Evolutionary conservation across 2,329 filamentous ascomycete genomes (phyloP), one percentile per base, ranked within the genome.

Genomic region (Verticillium zaregamsianum): DNA sequence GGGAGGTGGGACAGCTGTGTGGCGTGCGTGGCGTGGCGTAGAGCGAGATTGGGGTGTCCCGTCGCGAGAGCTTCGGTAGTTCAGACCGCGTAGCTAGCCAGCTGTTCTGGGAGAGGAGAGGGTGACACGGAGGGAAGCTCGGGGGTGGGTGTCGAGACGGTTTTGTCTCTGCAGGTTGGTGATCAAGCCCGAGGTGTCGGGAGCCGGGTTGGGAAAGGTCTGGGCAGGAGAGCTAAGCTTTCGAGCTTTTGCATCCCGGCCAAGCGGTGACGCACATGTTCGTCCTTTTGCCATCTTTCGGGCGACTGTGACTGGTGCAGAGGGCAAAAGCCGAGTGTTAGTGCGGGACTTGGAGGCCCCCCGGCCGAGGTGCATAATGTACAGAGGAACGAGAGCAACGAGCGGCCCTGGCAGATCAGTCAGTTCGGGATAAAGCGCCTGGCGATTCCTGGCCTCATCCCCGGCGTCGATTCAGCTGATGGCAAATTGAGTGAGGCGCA

Each of bases 221-320:
- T 20, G 31, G 25, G 40, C 17, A 28, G 6, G 32, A 17, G 32
- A 55, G 58, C 58, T 54, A 59, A 59, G 58, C 58, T 59, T 54
- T 59, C n/a, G 37, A 55, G 54, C 54, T 55, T 55, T 55, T 31
- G 49, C 40, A 45, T 59, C 40, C 45, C 20, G 59, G 37, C 59
- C 59, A 61, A 57, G 57, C 59, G 52, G 59, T 61, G 59, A 61
- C 59, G 59, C 59, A 61, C 55, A 61, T 58, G 59, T 55, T 32
- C 55, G 59, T 32, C 11, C 28, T 28, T 35, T 35, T 12, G 33
- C 33, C 33, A 35, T 35, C 9, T 5, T 23, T n/a, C 9, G 23
- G 45, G 45, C 45, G 45, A 25, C n/a, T 52, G 45, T 52, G 45
- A 52, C 45, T 52, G 45, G 45, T 20, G n/a, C 45, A 52, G 45